Evolutionary conservation across 306 rosid species (phyloP).

Genomic region (Inga leiocalycina): DNA sequence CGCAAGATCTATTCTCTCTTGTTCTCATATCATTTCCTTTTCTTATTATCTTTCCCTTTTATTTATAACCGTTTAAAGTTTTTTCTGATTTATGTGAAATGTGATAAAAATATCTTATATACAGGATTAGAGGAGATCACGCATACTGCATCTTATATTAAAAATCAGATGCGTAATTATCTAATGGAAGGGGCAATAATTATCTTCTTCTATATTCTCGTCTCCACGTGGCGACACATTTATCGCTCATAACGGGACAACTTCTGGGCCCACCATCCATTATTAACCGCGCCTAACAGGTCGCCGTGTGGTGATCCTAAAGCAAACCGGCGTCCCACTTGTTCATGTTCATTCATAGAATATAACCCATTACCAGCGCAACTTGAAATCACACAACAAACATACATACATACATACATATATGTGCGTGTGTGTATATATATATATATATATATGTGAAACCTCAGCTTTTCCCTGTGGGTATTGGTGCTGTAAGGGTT

Average conservation of each 20-base stretch:
- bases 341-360: constrained; percentile 20
- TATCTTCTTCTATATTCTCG: constrained; percentile 32
- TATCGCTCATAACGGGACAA: constrained; percentile 29
- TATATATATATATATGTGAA: not conserved
- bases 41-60: no score
- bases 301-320: not conserved
- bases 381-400: not conserved
- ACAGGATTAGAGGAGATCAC: no score
- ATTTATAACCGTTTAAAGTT: no score
- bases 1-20: no score
- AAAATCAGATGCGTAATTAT: no score
- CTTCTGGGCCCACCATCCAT: constrained; percentile 49
- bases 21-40: no score
- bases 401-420: no score
- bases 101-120: no score
- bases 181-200: not conserved
- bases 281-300: constrained; percentile 45
- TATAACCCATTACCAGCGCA: constrained; percentile 31
- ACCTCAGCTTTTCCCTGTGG: not conserved
- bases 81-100: no score
- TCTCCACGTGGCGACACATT: constrained; percentile 42
- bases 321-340: constrained; percentile 20
- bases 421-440: no score
- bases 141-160: no score
- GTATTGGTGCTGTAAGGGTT: not conserved